Evolutionary conservation across 768 basidiomycete genomes (phyloP).

Genomic region (Psilocybe tampanensis): DNA sequence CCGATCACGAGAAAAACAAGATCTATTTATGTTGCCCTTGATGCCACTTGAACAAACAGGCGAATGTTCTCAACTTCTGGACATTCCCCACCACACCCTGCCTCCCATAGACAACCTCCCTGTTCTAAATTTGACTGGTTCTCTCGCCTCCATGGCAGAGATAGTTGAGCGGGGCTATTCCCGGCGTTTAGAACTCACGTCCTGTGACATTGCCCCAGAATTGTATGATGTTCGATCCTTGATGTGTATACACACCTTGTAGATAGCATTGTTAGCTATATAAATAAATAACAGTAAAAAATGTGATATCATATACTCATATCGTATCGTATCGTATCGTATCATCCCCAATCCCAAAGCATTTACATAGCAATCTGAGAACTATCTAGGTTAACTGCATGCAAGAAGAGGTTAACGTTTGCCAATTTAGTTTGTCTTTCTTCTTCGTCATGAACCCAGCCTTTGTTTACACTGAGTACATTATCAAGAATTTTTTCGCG

Average conservation of each 20-base stretch:
- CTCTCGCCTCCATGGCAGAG: constrained; percentile 36
- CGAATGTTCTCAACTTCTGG: constrained; percentile 42
- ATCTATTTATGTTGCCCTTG: constrained; percentile 69
- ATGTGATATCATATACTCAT: constrained; percentile 18
- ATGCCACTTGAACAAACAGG: constrained; percentile 47
- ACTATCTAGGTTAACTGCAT: constrained; percentile 69
- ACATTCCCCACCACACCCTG: constrained; percentile 57
- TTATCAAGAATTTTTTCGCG: constrained; percentile 95
- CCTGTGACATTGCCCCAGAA: constrained; percentile 24
- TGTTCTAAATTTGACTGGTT: constrained; percentile 68
- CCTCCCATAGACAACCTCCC: constrained; percentile 61
- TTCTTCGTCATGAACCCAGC: constrained; percentile 72
- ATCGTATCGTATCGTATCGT: constrained; percentile 10
- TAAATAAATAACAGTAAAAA: constrained; percentile 13
- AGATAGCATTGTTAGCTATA: constrained; percentile 12
- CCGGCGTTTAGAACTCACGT: constrained; percentile 36
- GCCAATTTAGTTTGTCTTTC: constrained; percentile 77
- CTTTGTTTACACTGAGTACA: constrained; percentile 77
- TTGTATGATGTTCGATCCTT: constrained; percentile 19
- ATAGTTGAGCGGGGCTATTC: constrained; percentile 34
- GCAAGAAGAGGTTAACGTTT: constrained; percentile 92
- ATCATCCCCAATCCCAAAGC: constrained; percentile 16
- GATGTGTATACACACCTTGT: constrained; percentile 17
- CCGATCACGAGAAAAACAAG: constrained; percentile 58
- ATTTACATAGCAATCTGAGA: constrained; percentile 69